Evolutionary conservation across 805 yeast species (phyloP), one percentile per base, ranked within the genome.

Genomic region (Saturnispora saitoi): DNA sequence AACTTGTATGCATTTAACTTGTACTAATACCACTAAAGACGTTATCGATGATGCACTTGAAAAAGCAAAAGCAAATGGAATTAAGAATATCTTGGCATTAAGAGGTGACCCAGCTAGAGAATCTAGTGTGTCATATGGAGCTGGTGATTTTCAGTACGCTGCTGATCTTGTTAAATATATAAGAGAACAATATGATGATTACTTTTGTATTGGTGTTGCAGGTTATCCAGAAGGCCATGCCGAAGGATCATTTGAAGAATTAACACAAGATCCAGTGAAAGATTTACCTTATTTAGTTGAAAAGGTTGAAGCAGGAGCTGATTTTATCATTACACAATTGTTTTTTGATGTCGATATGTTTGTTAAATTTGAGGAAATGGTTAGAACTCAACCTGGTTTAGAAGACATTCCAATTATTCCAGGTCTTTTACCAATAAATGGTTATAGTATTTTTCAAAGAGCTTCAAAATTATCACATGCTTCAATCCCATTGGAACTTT

Each of bases 201-300:
- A 81, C 57, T 91, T 91, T 67, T 86, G 96, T 61, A 72, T 91
- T 48, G 99, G 99, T 51, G 99, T 91, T 14, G 99, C 99, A 2
- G 97, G 95, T 1, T 91, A 91, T 64, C 96, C 99, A 8, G 99
- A 91, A 63, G 99, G 99, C 17, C 97, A 91, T 66, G 89, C 87
- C 32, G 96, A 90, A 56, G 91, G 95, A 12, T 74, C 88, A 1
- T 86, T 82, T 56, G 73, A 68, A 42, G 66, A 78, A 8, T 17
- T 53, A n/a, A 73, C 72, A 32, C 96, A 89, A 63, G 76, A 79
- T 57, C 80, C 83, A 1, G 61, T 63, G 20, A 74, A 74, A 42
- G 99, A 91, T 64, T 59, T 91, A 42, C 91, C 93, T 6, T 88
- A 66, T 60, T 73, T 93, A 65, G 77, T 80, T 44, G 95, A 87